A percentile compares a stretch with the other conserved stretches of the same genome.
Evolutionary conservation across 2,329 filamentous ascomycete genomes (phyloP).

Genomic region (Ploettnerulaceae sp.): DNA sequence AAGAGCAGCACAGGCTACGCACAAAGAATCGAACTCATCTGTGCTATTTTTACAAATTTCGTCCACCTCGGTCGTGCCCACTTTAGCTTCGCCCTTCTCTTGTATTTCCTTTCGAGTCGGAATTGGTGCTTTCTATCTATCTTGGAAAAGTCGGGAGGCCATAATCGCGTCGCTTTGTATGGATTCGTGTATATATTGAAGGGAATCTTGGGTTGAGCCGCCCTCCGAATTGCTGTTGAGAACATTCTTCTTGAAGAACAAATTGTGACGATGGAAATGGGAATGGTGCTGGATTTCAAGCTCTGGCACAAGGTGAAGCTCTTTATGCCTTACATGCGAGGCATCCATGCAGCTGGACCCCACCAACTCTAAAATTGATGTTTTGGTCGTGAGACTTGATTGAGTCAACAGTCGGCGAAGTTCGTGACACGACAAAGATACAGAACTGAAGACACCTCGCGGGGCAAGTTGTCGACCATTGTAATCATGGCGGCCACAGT

Average conservation of each 20-base stretch:
- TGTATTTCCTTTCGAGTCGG: slow-evolving; percentile 72
- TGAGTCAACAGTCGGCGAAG: slow-evolving; percentile 4
- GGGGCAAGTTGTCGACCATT: slow-evolving; percentile 6
- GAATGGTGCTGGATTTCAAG: neutral
- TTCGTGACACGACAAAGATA: slow-evolving; percentile 15
- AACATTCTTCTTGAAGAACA: slow-evolving; percentile 36
- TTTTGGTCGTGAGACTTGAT: slow-evolving; percentile 10
- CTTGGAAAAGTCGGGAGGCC: slow-evolving; percentile 72
- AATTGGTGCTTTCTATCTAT: slow-evolving; percentile 70
- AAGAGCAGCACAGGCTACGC: slow-evolving; percentile 9
- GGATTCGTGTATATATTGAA: slow-evolving; percentile 44
- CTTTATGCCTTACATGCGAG: slow-evolving; percentile 22
- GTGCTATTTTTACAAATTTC: slow-evolving; percentile 59
- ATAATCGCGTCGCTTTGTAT: slow-evolving; percentile 64
- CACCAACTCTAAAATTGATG: slow-evolving; percentile 25
- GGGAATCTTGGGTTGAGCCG: slow-evolving; percentile 34
- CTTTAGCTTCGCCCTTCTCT: slow-evolving; percentile 60
- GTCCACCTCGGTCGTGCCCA: slow-evolving; percentile 59
- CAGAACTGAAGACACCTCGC: slow-evolving; percentile 7
- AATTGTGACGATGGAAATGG: neutral
- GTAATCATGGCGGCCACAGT: slow-evolving; percentile 41
- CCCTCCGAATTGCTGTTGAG: slow-evolving; percentile 42
- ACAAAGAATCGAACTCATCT: slow-evolving; percentile 39
- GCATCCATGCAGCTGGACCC: slow-evolving; percentile 12
- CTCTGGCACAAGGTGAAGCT: neutral